Conservation (phyloP, 2,329 filamentous ascomycete genomes). For the Pseudogymnoascus sp. region DNA sequence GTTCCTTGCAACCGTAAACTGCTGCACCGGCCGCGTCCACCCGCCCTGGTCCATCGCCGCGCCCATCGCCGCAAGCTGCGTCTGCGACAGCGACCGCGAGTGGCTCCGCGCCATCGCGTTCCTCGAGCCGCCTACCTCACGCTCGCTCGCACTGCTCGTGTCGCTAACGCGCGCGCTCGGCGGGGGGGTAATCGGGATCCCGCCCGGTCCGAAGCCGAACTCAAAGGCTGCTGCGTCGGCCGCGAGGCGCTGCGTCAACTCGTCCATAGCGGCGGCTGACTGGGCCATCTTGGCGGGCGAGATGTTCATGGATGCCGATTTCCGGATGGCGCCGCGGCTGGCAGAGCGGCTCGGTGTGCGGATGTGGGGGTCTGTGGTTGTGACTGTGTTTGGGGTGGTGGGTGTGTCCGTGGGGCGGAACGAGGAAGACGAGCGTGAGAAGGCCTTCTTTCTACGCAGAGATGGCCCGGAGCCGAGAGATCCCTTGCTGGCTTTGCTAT, state of each 20-base stretch:
- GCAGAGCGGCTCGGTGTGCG: background rate
- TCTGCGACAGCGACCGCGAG: background rate
- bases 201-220: conserved; percentile 36
- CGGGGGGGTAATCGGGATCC: conserved; percentile 36
- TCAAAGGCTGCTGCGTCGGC: conserved; percentile 33
- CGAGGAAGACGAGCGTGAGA: background rate
- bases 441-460: background rate
- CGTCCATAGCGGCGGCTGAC: conserved; percentile 34
- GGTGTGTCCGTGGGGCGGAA: background rate
- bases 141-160: background rate
- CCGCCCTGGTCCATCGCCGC: background rate
- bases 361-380: background rate
- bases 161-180: conserved; percentile 31
- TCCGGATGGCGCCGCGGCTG: background rate
- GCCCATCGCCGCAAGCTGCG: background rate
- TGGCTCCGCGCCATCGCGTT: background rate
- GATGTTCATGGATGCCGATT: conserved; percentile 15
- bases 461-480: background rate
- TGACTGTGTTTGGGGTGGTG: background rate
- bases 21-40: background rate
- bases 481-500: conserved; percentile 15
- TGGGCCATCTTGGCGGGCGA: conserved; percentile 46
- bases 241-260: conserved; percentile 46
- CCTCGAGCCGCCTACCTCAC: background rate
- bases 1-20: background rate